These are phyloP conservation scores for Blastobotrys malaysiensis DNA, from an alignment of 1,139 yeast species.

Conservation along the genomic window DNA sequence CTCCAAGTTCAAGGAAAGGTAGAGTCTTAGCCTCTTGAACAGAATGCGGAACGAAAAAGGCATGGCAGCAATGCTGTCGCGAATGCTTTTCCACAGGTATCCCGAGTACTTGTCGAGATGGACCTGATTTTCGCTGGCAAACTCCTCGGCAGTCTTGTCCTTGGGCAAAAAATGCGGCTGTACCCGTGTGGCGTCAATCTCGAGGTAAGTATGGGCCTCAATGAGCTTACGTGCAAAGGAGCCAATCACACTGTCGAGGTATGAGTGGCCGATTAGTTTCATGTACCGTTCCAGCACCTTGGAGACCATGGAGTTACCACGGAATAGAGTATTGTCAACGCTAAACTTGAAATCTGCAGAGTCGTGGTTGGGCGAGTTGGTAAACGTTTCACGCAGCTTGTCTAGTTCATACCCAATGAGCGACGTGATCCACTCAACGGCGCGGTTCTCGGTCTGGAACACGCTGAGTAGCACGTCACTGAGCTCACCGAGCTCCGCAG, in stretches of 20 bases:
- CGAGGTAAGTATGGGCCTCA: constrained; percentile 51
- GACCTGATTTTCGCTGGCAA: constrained; percentile 47
- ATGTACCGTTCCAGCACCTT: constrained; percentile 76
- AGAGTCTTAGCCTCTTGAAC: constrained; percentile 28
- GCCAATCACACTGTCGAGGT: constrained; percentile 68
- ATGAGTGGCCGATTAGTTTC: constrained; percentile 71
- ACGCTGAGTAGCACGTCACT: constrained; percentile 26
- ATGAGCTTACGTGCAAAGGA: constrained; percentile 55
- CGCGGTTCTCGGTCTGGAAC: constrained; percentile 38
- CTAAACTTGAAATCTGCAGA: constrained; percentile 16
- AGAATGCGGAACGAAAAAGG: constrained; percentile 60
- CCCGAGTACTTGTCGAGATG: constrained; percentile 53
- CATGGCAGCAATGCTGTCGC: constrained; percentile 63
- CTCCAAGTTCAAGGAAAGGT: constrained; percentile 17
- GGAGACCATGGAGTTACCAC: constrained; percentile 80
- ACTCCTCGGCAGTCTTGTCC: constrained; percentile 31
- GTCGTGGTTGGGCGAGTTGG: constrained; percentile 11
- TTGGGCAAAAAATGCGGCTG: constrained; percentile 23
- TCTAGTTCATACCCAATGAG: constrained; percentile 56
- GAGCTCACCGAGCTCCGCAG: constrained; percentile 42
- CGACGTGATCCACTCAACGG: constrained; percentile 62
- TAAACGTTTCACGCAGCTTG: constrained; percentile 15
- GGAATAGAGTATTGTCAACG: constrained; percentile 62
- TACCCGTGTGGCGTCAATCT: constrained; percentile 62
- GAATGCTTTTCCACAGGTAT: constrained; percentile 68